Evolutionary conservation across 108 stramenopile species (phyloP).

Genomic region (Nannochloropsis oceanica): DNA sequence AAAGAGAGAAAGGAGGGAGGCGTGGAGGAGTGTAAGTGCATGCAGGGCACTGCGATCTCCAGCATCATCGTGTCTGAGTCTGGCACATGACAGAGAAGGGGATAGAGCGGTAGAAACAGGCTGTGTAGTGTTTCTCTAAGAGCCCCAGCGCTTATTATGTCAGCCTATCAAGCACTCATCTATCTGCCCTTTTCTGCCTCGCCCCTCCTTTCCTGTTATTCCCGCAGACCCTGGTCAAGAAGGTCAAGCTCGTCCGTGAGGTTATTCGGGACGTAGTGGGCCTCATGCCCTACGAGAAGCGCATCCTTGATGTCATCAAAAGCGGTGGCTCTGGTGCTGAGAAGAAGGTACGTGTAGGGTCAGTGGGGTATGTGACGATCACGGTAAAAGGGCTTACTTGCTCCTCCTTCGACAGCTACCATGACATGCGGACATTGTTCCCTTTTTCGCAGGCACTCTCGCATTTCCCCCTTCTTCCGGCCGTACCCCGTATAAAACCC

Average conservation of each 20-base stretch:
- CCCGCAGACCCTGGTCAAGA: slow-evolving; percentile 26
- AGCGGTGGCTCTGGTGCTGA: slow-evolving; percentile 86
- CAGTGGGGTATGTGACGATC: too few species aligned
- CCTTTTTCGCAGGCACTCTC: too few species aligned
- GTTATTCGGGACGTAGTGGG: slow-evolving; percentile 95
- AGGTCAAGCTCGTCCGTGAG: slow-evolving; percentile 56
- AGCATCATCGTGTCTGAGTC: not conserved
- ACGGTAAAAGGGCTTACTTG: too few species aligned
- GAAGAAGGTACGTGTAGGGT: slow-evolving; percentile 48
- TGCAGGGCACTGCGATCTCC: not conserved
- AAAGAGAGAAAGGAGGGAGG: not conserved
- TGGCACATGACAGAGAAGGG: not conserved
- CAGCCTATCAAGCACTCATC: not conserved
- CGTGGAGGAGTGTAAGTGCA: not conserved
- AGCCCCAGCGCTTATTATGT: too few species aligned
- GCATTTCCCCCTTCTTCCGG: too few species aligned
- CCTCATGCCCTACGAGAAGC: slow-evolving; percentile 92
- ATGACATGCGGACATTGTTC: too few species aligned
- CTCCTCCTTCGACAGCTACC: too few species aligned
- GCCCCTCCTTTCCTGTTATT: not conserved
- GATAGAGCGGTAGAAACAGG: too few species aligned
- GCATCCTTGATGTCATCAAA: slow-evolving; percentile 99
- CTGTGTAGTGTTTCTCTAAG: too few species aligned
- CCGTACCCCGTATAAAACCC: too few species aligned
- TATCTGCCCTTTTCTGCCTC: not conserved